phyloP scores from a whole-genome alignment of 148 eudicot genomes.

The Silene uniflora region DNA sequence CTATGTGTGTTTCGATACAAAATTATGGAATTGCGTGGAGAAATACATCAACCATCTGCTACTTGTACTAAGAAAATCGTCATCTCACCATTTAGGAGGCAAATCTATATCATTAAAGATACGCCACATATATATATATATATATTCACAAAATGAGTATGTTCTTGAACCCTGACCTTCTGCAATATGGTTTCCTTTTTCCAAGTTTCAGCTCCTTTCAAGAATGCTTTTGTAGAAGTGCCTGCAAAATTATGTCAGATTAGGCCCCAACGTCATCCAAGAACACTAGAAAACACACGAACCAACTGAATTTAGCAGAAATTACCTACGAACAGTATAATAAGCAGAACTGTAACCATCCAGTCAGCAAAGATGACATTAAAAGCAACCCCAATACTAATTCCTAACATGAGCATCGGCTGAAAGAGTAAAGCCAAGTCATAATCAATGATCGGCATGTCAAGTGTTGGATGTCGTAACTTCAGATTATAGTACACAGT shows the following conservation, averaged over 20 bases:
- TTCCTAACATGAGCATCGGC: constrained; percentile 23
- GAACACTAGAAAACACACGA: background rate
- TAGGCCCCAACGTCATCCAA: background rate
- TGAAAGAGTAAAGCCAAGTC: constrained; percentile 22
- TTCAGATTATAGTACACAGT: constrained; percentile 17
- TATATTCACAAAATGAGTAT: background rate
- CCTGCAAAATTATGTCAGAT: constrained; percentile 32
- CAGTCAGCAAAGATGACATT: constrained; percentile 30
- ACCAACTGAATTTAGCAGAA: background rate
- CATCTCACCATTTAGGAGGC: too few relatives aligned
- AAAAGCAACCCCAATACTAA: constrained; percentile 31
- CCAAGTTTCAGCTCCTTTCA: constrained; percentile 80
- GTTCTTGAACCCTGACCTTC: constrained; percentile 37
- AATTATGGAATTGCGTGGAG: too few relatives aligned
- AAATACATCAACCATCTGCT: too few relatives aligned
- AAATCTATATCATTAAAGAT: too few relatives aligned
- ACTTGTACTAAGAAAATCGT: too few relatives aligned
- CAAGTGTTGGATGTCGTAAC: constrained; percentile 22
- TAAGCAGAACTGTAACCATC: constrained; percentile 28
- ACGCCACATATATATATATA: background rate
- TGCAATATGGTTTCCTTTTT: constrained; percentile 73
- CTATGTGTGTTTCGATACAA: too few relatives aligned
- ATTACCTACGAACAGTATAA: constrained; percentile 24
- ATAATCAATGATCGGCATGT: constrained; percentile 22
- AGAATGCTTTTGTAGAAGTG: constrained; percentile 72